These are phyloP conservation scores for Fereydounia khargensis DNA, from an alignment of 1,284 basidiomycete genomes.

Conservation along the genomic window DNA sequence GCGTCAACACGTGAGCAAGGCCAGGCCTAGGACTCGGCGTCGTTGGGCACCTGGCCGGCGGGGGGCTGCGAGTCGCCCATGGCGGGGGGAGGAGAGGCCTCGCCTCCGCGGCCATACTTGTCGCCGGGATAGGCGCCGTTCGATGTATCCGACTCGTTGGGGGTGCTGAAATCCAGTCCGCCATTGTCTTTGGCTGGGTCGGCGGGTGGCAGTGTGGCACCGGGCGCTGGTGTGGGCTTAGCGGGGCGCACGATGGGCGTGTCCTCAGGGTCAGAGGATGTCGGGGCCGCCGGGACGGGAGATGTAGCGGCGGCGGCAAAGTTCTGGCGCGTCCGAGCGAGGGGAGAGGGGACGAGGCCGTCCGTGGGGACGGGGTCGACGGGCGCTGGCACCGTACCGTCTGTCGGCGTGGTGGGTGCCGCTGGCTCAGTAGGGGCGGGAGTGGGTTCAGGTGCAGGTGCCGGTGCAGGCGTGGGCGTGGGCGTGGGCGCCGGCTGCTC, in stretches of 20 bases:
- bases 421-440: slow-evolving; percentile 4
- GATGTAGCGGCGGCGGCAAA: neutral
- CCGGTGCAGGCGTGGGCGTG: slow-evolving; percentile 1
- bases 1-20: no score
- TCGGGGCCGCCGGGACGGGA: no score
- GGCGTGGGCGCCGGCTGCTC: slow-evolving; percentile 2
- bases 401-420: neutral
- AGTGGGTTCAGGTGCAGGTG: neutral
- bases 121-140: slow-evolving; percentile 23
- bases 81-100: slow-evolving; percentile 11
- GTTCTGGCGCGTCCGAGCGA: neutral
- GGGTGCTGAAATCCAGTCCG: slow-evolving; percentile 7
- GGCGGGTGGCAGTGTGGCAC: slow-evolving; percentile 20
- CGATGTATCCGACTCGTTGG: slow-evolving; percentile 10
- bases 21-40: no score
- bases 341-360: neutral
- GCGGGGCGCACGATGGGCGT: slow-evolving; percentile 1
- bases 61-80: slow-evolving; percentile 26
- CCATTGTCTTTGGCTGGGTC: slow-evolving; percentile 14
- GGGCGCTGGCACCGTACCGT: no score
- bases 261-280: no score
- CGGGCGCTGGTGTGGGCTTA: slow-evolving; percentile 18
- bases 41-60: slow-evolving; percentile 17
- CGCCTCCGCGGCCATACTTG: slow-evolving; percentile 10
- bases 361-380: neutral